Percentiles rank a stretch among this genome's conserved stretches.
Conservation (phyloP, 305 asterid genomes). For the Fraxinus albicans region DNA sequence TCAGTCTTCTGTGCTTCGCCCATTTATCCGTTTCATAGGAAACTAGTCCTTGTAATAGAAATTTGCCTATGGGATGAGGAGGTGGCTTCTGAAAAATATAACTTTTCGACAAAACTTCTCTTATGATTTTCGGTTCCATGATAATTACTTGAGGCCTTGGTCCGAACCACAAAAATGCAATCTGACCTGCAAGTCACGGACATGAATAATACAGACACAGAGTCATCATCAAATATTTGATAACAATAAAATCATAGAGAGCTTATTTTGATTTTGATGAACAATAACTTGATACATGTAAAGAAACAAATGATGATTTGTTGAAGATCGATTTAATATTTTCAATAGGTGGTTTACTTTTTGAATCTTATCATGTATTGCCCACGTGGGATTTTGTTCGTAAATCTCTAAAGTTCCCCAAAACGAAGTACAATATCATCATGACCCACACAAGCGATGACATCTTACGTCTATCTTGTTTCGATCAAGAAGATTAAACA, state of each 20-base stretch:
- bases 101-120: slow-evolving; percentile 44
- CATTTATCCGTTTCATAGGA: slow-evolving; percentile 43
- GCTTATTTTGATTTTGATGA: neutral
- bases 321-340: neutral
- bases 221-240: neutral
- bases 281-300: neutral
- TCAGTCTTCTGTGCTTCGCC: slow-evolving; percentile 48
- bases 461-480: too few relatives aligned
- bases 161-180: slow-evolving; percentile 47
- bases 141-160: slow-evolving; percentile 39
- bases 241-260: neutral
- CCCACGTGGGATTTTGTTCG: too few relatives aligned
- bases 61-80: slow-evolving; percentile 24
- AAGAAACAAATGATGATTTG: neutral
- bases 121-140: slow-evolving; percentile 39
- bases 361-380: too few relatives aligned
- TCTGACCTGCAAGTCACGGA: slow-evolving; percentile 31
- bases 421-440: too few relatives aligned
- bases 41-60: slow-evolving; percentile 44
- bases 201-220: neutral
- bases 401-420: too few relatives aligned
- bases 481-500: too few relatives aligned
- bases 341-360: neutral
- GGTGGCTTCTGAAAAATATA: slow-evolving; percentile 34
- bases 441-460: too few relatives aligned